A percentile compares a stretch with the other conserved stretches of the same genome.
phyloP scores from a whole-genome alignment of 2,329 filamentous ascomycete genomes.

The Cladosporium sp. region DNA sequence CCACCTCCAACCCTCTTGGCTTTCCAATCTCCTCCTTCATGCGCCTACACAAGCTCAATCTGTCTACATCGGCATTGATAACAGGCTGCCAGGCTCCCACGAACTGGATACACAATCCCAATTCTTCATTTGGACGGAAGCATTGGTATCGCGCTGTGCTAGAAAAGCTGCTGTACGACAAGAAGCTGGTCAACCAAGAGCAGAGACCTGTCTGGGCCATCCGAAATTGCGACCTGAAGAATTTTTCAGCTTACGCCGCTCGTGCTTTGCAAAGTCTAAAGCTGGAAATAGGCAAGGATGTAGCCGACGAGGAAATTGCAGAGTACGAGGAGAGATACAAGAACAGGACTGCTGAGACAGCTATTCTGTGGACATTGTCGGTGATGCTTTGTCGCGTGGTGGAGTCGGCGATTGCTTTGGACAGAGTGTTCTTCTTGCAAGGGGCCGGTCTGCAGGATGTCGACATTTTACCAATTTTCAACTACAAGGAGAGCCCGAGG shows the following conservation, averaged over 20 bases:
- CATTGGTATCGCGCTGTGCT: constrained; percentile 24
- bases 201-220: constrained; percentile 25
- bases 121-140: constrained; percentile 23
- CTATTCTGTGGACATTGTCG: constrained; percentile 23
- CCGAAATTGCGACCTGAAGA: constrained; percentile 21
- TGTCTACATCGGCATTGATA: constrained; percentile 24
- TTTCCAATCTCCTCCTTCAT: constrained; percentile 25
- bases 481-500: constrained; percentile 23
- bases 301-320: constrained; percentile 21
- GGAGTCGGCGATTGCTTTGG: constrained; percentile 22
- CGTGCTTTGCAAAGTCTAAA: constrained; percentile 20
- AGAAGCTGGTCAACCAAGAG: constrained; percentile 7
- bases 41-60: constrained; percentile 20
- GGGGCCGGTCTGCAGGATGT: constrained; percentile 17
- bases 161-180: constrained; percentile 24
- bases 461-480: constrained; percentile 17
- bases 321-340: constrained; percentile 20
- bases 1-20: constrained; percentile 13
- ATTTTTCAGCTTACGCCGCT: constrained; percentile 16
- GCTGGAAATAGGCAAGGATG: constrained; percentile 10
- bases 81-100: constrained; percentile 26
- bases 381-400: constrained; percentile 26
- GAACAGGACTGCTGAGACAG: constrained; percentile 20
- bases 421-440: constrained; percentile 21
- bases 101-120: constrained; percentile 25